Conservation (phyloP, 805 yeast species). For the Starmerella tilneyi region DNA sequence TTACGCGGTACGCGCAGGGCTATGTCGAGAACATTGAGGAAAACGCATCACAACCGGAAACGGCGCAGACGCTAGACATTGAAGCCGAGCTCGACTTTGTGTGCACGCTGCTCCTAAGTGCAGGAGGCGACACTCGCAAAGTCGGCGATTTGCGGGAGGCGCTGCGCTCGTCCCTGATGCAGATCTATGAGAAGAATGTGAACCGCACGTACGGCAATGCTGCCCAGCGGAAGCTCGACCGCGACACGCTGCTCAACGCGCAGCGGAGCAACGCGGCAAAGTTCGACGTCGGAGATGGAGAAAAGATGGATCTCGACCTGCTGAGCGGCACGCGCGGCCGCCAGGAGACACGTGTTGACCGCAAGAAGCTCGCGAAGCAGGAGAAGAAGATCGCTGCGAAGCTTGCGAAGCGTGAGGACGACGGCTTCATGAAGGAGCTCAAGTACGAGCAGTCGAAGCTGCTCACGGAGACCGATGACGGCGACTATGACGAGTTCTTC, state of each 20-base stretch:
- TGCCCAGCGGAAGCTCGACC: conserved; percentile 75
- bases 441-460: conserved; percentile 72
- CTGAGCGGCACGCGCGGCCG: conserved; percentile 67
- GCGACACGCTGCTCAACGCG: conserved; percentile 53
- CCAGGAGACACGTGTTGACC: conserved; percentile 89
- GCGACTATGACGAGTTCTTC: conserved; percentile 89
- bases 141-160: conserved; percentile 45
- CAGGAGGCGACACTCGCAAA: conserved; percentile 63
- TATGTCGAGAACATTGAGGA: conserved; percentile 70
- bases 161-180: conserved; percentile 40
- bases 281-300: conserved; percentile 40
- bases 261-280: conserved; percentile 63
- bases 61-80: conserved; percentile 60
- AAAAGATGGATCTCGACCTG: conserved; percentile 61
- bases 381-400: conserved; percentile 95
- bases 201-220: conserved; percentile 49
- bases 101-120: conserved; percentile 54
- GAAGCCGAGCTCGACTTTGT: conserved; percentile 59
- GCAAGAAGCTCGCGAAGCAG: conserved; percentile 92
- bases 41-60: conserved; percentile 71
- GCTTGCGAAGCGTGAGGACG: conserved; percentile 63
- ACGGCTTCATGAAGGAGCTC: conserved; percentile 29
- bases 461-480: conserved; percentile 49
- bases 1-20: conserved; percentile 85
- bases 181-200: conserved; percentile 40